Conservation (phyloP, 1,139 yeast species). For the Maudiozyma humilis region DNA sequence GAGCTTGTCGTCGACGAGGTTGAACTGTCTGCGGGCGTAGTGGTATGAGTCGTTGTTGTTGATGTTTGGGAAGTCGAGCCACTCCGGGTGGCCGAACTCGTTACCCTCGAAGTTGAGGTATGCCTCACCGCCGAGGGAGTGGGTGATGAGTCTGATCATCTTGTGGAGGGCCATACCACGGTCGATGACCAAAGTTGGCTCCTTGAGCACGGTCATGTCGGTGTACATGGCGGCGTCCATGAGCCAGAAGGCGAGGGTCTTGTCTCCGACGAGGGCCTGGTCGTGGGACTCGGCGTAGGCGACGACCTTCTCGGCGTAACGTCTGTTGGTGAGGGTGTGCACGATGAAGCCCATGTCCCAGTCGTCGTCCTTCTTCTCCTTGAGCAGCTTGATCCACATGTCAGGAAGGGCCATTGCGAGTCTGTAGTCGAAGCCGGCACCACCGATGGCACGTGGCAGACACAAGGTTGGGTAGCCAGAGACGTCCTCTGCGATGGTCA, state of each 20-base stretch:
- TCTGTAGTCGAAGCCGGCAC: conserved; percentile 88
- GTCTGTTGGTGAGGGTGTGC: conserved; percentile 76
- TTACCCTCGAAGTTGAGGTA: conserved; percentile 94
- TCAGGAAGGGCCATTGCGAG: conserved; percentile 97
- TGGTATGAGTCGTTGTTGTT: conserved; percentile 86
- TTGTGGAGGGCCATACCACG: conserved; percentile 89
- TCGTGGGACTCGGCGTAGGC: conserved; percentile 95
- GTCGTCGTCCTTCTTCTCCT: conserved; percentile 76
- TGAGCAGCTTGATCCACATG: conserved; percentile 94
- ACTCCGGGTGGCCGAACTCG: conserved; percentile 98
- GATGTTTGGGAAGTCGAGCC: conserved; percentile 92
- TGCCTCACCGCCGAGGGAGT: conserved; percentile 90
- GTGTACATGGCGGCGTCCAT: conserved; percentile 99
- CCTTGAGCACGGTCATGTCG: conserved; percentile 73
- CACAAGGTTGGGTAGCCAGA: conserved; percentile 96
- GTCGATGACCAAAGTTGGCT: conserved; percentile 68
- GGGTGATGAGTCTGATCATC: conserved; percentile 78
- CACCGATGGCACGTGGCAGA: conserved; percentile 63
- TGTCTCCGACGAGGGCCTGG: conserved; percentile 95
- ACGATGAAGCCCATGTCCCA: conserved; percentile 85
- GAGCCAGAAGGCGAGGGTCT: conserved; percentile 92
- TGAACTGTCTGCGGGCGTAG: conserved; percentile 92
- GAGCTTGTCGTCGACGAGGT: conserved; percentile 68
- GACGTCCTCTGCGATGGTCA: conserved; percentile 92
- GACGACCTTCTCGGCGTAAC: conserved; percentile 83